Evolutionary conservation across 2,329 filamentous ascomycete genomes (phyloP).

Genomic region (Dactylonectria estremocensis): DNA sequence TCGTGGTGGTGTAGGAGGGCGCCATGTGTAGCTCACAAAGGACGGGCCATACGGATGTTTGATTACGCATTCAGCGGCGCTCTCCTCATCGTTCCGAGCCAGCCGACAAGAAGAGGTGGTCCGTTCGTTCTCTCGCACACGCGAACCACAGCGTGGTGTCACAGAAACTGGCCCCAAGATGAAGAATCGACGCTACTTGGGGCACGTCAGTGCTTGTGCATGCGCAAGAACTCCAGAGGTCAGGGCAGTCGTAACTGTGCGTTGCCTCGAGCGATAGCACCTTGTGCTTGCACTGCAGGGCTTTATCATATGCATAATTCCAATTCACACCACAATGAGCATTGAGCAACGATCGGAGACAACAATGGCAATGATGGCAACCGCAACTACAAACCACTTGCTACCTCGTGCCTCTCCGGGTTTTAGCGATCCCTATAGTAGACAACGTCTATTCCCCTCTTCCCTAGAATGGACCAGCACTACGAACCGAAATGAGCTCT

Average conservation of each 20-base stretch:
- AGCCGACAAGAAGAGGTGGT: slow-evolving; percentile 34
- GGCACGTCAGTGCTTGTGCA: slow-evolving; percentile 35
- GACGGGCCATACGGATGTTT: slow-evolving; percentile 37
- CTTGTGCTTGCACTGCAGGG: not conserved
- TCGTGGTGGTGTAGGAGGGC: slow-evolving; percentile 34
- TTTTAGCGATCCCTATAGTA: not conserved
- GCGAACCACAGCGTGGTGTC: slow-evolving; percentile 33
- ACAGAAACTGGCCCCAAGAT: slow-evolving; percentile 21
- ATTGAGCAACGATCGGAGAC: not conserved
- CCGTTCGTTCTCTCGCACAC: slow-evolving; percentile 36
- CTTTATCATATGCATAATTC: not conserved
- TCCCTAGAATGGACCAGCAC: slow-evolving; percentile 5
- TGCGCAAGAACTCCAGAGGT: slow-evolving; percentile 36
- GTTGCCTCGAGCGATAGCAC: not conserved
- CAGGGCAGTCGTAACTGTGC: not conserved
- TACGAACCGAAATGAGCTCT: slow-evolving; percentile 23
- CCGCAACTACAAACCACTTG: not conserved
- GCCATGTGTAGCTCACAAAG: slow-evolving; percentile 21
- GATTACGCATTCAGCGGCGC: slow-evolving; percentile 36
- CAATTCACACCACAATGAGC: not conserved
- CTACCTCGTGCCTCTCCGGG: not conserved
- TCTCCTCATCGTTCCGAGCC: slow-evolving; percentile 28
- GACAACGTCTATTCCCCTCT: not conserved
- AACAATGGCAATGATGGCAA: not conserved
- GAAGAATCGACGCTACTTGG: slow-evolving; percentile 12